These are phyloP conservation scores for Russula compacta DNA, from an alignment of 768 basidiomycete genomes.

Conservation along the genomic window DNA sequence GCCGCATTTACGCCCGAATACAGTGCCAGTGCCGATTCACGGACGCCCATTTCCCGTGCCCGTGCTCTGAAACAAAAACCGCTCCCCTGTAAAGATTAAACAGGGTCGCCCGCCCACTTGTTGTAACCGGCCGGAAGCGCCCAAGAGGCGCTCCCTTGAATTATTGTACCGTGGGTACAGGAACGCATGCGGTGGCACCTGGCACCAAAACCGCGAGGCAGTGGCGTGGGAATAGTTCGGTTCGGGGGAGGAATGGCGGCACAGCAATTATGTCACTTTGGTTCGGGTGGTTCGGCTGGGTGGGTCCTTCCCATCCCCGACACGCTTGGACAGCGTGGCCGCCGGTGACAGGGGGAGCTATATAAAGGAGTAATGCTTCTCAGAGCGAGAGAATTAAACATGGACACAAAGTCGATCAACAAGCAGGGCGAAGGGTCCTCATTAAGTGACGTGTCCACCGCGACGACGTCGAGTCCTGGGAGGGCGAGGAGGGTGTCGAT, in stretches of 20 bases:
- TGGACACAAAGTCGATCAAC: slow-evolving; percentile 1
- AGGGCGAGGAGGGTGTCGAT: slow-evolving; percentile 19
- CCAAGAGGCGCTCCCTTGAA: background rate
- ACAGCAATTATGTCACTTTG: slow-evolving; percentile 10
- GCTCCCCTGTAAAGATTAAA: background rate
- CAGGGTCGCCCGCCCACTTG: background rate
- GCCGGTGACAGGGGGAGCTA: background rate
- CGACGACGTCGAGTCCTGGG: slow-evolving; percentile 2
- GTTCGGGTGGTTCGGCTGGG: background rate
- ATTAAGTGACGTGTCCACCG: background rate
- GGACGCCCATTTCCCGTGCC: background rate
- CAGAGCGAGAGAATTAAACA: background rate
- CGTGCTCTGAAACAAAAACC: background rate
- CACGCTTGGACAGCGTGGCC: slow-evolving; percentile 11
- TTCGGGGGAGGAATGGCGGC: background rate
- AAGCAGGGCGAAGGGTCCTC: slow-evolving; percentile 3
- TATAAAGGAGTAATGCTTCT: background rate
- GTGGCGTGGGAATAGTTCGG: background rate
- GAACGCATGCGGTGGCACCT: too few relatives aligned
- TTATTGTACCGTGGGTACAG: too few relatives aligned
- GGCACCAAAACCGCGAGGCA: background rate
- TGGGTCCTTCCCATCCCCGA: background rate
- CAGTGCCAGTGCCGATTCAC: background rate
- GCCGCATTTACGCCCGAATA: background rate
- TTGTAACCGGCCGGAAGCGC: background rate